Base-by-base conservation (phyloP, 2,329 filamentous ascomycete species). In the Colletotrichum phormii region DNA sequence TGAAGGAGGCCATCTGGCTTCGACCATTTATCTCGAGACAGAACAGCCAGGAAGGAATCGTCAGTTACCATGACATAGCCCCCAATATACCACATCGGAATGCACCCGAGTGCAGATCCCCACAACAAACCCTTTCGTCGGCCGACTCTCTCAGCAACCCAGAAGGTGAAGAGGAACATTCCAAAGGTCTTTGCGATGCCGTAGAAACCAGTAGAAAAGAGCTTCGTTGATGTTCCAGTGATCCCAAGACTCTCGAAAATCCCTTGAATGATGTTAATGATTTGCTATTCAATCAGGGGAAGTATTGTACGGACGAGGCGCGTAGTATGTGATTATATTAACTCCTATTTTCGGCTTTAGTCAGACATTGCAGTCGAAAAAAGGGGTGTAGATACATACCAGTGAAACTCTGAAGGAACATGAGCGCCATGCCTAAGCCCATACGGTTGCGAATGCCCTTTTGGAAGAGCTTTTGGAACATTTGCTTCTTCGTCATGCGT, bases 391-490 rank as follows among this genome's bases (percentile, higher is more conserved):
- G 69, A 31, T 22, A 66, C 59, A 29, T 70, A 65, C 75, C 80
- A 0, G 79, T 81, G 58, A 81, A 78, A 35, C 78, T 79, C 75
- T 82, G 80, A 5, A 81, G 73, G 42, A 82, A 80, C 80, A 83
- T 82, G 87, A 90, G 87, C 84, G 89, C 75, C 87, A 84, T 46
- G 55, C 81, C 89, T 82, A 91, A 74, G 80, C 87, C 51, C 84
- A 85, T 18, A 79, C 87, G 9, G 86, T 88, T 81, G 31, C 81
- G 77, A 15, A 81, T 78, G 4, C 82, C 80, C 77, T 79, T 79
- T n/a, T 80, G 76, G 72, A 83, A 81, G 4, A 82, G 76, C 76
- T 81, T 82, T 75, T 76, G 77, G 72, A 81, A 75, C 74, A 78
- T 76, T 26, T 77, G 72, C 74, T 74, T 76, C 68, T 76, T 76